Evolutionary conservation across 768 basidiomycete genomes (phyloP).

Genomic region (Leucogyrophana mollusca): DNA sequence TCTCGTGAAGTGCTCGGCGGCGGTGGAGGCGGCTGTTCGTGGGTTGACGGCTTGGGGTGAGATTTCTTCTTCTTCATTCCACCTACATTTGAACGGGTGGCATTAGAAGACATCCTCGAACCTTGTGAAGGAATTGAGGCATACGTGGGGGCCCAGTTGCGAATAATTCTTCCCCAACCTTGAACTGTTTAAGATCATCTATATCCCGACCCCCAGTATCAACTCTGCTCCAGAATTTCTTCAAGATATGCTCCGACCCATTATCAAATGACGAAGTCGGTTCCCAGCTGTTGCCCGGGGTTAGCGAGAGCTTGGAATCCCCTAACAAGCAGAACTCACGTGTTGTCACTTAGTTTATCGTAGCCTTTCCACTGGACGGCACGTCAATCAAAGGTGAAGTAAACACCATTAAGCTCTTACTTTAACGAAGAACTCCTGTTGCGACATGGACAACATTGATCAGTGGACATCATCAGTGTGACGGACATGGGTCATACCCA

Average conservation of each 20-base stretch:
- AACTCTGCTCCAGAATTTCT: constrained; percentile 36
- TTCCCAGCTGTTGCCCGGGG: constrained; percentile 61
- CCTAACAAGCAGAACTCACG: constrained; percentile 41
- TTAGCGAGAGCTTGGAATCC: too few species aligned
- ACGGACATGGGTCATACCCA: constrained; percentile 43
- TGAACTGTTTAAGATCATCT: constrained; percentile 47
- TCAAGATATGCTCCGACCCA: constrained; percentile 52
- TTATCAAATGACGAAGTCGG: constrained; percentile 56
- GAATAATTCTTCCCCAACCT: constrained; percentile 50
- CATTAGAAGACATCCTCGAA: not conserved
- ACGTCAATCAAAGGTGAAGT: not conserved
- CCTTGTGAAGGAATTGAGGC: constrained; percentile 3
- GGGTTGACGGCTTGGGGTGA: not conserved
- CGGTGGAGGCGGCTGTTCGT: not conserved
- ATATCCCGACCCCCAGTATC: constrained; percentile 42
- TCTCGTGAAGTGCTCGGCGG: not conserved
- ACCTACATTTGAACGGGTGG: too few species aligned
- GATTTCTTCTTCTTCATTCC: not conserved
- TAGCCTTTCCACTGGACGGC: constrained; percentile 61
- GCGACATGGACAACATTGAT: constrained; percentile 12
- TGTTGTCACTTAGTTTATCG: constrained; percentile 43
- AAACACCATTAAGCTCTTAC: constrained; percentile 32
- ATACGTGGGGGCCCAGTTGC: constrained; percentile 62
- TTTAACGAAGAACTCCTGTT: constrained; percentile 57
- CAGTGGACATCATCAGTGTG: constrained; percentile 8